Evolutionary conservation across 2,329 filamentous ascomycete species (phyloP), one percentile per base, ranked within the genome.

Genomic region (Colletotrichum somersetense): DNA sequence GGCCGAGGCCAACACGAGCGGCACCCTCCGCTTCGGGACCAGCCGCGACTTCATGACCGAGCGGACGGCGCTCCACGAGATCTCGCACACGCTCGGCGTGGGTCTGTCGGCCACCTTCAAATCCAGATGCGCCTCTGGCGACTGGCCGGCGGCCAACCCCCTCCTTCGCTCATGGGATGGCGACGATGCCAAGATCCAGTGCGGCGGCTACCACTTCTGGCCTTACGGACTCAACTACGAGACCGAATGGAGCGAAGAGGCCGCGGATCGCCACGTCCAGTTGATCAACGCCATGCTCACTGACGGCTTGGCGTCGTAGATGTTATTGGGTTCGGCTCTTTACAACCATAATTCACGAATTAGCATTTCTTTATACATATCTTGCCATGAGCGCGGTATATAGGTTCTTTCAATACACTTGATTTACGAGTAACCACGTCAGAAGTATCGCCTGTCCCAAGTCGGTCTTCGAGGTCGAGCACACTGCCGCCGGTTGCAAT

Each of bases 41-140:
- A 79, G 85, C 79, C 76, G 84, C 11, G 73, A 81, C 0, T 86
- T 84, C 79, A 86, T 86, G 85, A 85, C 76, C 59, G 83, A 86
- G 76, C 83, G 85, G 18, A 85, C 84, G 3, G 84, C 85, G 6
- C 78, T 86, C 75, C 85, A 86, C 74, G 85, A 86, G 78, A 85
- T 85, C 55, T 74, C 84, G 2, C 85, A 86, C 75, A 86, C 84
- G 1, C 80, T 86, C 6, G 85, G 85, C 4, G 78, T 86, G n/a
- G 85, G 85, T 0, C 82, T 83, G 78, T 85, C 83, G 5, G 73
- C 76, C 10, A 80, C 79, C 11, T 86, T 85, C 73, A 75, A 84
- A 68, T 62, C 71, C 16, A 75, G 76, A 44, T 86, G 85, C 75
- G 78, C 79, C 0, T 78, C 82, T 1, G 79, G 80, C 72, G 76